Base-by-base conservation (phyloP, 2,329 filamentous ascomycete genomes). In the Aciculosporium take region DNA sequence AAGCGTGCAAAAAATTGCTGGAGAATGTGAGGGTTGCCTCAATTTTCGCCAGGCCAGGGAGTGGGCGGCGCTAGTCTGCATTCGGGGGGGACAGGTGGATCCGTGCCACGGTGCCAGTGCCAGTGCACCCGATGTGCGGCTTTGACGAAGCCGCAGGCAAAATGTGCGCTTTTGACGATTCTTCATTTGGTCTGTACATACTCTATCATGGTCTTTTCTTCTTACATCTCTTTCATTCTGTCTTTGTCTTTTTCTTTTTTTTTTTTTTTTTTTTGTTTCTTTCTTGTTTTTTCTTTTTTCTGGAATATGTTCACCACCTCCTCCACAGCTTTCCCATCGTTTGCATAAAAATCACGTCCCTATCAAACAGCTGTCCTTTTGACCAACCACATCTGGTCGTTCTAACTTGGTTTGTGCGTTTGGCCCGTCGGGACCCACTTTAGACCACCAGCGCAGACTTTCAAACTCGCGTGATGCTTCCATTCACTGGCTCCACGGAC, bases 21-120 rank as follows among this genome's bases (percentile, higher is more conserved):
- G 32, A 44, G 42, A 52, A 52, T 53, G 54, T 61, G 59, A 62
- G 62, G 60, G 61, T 58, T 64, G 57, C 58, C 47, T 44, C 49
- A 64, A 64, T 65, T 65, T 65, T 65, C 59, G 52, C 55, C 52
- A 53, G 53, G 53, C 53, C 52, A 55, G 55, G 48, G 56, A 63
- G 61, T 65, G 61, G 58, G 63, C 59, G 49, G 42, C 51, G 56
- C 62, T 66, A 65, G 53, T 41, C 57, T 51, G 29, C n/a, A 45
- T 48, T 13, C n/a, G n/a, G n/a, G n/a, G n/a, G 27, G 51, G 36
- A n/a, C 23, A 24, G 37, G 40, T 24, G 8, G 29, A 12, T 12
- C 15, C n/a, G 24, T 24, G 18, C 38, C 24, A 18, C 4, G 4
- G n/a, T 33, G 10, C 10, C 6, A 7, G 24, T 25, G 10, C 15